Base-by-base conservation (phyloP, 208 protist genomes). In the Dictyostelium gargantuum region DNA sequence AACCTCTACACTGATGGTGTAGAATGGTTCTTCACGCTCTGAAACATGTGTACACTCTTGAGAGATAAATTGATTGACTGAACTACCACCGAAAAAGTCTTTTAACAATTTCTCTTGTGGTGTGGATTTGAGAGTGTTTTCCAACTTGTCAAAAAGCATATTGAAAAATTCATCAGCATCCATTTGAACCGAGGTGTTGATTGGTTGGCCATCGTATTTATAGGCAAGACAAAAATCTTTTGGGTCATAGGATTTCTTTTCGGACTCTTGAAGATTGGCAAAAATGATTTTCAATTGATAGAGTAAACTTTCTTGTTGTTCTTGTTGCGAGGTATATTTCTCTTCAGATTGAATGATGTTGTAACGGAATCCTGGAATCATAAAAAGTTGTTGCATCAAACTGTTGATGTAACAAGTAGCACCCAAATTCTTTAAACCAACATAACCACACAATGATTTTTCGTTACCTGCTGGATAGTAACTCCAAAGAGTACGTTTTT, bases 101-200 rank as follows among this genome's bases (percentile, higher is more conserved):
- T 94, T 63, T 15, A 97, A 38, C 3, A 97, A 23, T 23, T 93
- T 52, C 10, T 95, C 35, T 66, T 93, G 54, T 9, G 72, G 26
- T 32, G 56, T 80, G 15, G 38, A 42, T 52, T 96, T 96, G 5
- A 98, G 79, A 11, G 46, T 63, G 11, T 61, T 77, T 84, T 98
- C 97, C 8, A 98, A 80, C 44, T 93, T 72, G 44, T 98, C 96
- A 26, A 97, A 97, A 23, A 98, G 85, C 56, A 96, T 84, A 63
- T 95, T 97, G 26, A 98, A 95, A 80, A 97, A 98, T 91, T 98
- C 97, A 85, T 98, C 95, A 10, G 95, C 96, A 93, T 97, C 97
- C 96, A 97, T 96, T 89, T 97, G 95, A 44, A 96, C 23, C 8
- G n/a, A 52, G 0, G 84, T 66, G 70, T 97, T 96, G 42, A 97